phyloP scores from a whole-genome alignment of 2,329 filamentous ascomycete genomes.

The Clonostachys rhizophaga region DNA sequence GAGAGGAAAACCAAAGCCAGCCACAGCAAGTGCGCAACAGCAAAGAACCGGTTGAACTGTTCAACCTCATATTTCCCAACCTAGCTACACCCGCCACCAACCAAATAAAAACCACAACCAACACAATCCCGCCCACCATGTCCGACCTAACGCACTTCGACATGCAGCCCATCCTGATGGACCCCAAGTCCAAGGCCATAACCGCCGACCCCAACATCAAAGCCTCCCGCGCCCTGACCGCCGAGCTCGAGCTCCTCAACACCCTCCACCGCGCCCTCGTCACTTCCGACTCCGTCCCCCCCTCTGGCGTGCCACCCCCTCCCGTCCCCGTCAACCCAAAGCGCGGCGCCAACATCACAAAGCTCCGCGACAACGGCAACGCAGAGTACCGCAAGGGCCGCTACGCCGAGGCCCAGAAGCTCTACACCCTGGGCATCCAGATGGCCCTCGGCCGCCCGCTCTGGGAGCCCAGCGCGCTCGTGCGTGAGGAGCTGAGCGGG shows the following conservation, averaged over 20 bases:
- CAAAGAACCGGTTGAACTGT: background rate
- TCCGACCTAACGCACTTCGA: slow-evolving; percentile 70
- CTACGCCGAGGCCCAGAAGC: slow-evolving; percentile 69
- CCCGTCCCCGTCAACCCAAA: slow-evolving; percentile 92
- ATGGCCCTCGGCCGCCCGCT: slow-evolving; percentile 79
- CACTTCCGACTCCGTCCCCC: slow-evolving; percentile 44
- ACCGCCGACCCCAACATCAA: slow-evolving; percentile 65
- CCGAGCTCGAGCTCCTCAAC: slow-evolving; percentile 73
- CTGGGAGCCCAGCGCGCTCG: slow-evolving; percentile 84
- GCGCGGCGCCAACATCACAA: slow-evolving; percentile 79
- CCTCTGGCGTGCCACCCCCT: slow-evolving; percentile 68
- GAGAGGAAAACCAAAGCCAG: no score
- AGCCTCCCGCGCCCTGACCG: slow-evolving; percentile 44
- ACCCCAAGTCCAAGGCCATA: slow-evolving; percentile 77
- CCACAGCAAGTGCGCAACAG: no score
- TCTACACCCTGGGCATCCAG: slow-evolving; percentile 82
- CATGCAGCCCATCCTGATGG: slow-evolving; percentile 74
- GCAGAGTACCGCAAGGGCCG: slow-evolving; percentile 73
- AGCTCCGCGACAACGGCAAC: slow-evolving; percentile 88
- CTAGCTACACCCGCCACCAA: background rate
- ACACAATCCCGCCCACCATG: slow-evolving; percentile 27
- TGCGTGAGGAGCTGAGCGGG: slow-evolving; percentile 76
- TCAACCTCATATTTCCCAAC: background rate
- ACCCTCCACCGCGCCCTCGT: slow-evolving; percentile 71
- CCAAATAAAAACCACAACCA: background rate